A percentile compares a stretch with the other conserved stretches of the same genome.
Evolutionary conservation across 352 stramenopile genomes (phyloP).

Genomic region (Peronospora tabacina): DNA sequence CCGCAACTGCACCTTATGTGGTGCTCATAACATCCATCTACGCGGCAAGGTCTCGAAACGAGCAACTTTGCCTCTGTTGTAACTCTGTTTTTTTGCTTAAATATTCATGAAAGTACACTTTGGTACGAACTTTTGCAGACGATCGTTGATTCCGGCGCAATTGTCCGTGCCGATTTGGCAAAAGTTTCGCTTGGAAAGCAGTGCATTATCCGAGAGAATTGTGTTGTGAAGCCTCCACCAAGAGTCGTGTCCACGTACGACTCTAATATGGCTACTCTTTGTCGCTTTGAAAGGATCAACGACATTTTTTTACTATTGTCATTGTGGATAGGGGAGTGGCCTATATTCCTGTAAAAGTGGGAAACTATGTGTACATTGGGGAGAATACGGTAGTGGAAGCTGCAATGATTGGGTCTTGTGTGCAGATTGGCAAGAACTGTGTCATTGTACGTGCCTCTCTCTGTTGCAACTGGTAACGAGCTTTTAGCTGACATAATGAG

Average conservation of each 20-base stretch:
- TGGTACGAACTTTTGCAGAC: slow-evolving; percentile 26
- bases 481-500: slow-evolving; percentile 1
- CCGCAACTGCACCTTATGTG: slow-evolving; percentile 50
- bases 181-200: slow-evolving; percentile 78
- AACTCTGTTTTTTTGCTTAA: neutral
- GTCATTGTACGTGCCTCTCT: slow-evolving; percentile 53
- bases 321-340: slow-evolving; percentile 41
- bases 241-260: slow-evolving; percentile 55
- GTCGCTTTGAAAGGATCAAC: neutral
- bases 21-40: slow-evolving; percentile 66
- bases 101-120: neutral
- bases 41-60: slow-evolving; percentile 46
- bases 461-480: neutral
- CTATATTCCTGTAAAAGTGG: slow-evolving; percentile 81
- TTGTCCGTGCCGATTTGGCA: slow-evolving; percentile 75
- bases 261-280: slow-evolving; percentile 1
- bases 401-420: slow-evolving; percentile 74
- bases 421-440: slow-evolving; percentile 81
- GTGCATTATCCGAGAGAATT: slow-evolving; percentile 64
- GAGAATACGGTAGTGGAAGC: slow-evolving; percentile 70
- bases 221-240: slow-evolving; percentile 64
- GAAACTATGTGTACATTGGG: slow-evolving; percentile 76
- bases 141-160: slow-evolving; percentile 61
- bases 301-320: neutral
- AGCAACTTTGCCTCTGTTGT: neutral